Conservation (phyloP, 2,329 filamentous ascomycete genomes). For the Hysterium pulicare region DNA sequence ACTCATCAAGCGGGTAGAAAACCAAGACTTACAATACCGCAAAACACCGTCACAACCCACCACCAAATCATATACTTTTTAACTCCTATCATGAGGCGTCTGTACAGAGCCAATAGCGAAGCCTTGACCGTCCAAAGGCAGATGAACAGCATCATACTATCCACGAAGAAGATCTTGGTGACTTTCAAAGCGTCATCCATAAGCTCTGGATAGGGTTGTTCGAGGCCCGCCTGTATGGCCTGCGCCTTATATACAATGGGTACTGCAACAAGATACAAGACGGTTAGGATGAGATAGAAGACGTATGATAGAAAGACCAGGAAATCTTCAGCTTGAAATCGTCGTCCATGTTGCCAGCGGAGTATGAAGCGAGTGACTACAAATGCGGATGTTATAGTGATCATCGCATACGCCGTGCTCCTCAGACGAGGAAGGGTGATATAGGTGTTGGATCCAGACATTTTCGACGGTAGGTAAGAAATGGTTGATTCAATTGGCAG, state of each 20-base stretch:
- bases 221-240: conserved; percentile 18
- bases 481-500: too few species aligned
- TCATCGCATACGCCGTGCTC: too few species aligned
- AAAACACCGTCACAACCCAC: too few species aligned
- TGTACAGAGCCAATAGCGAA: conserved; percentile 40
- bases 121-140: conserved; percentile 42
- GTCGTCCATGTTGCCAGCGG: too few species aligned
- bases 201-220: conserved; percentile 25
- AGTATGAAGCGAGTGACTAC: too few species aligned
- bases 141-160: conserved; percentile 38
- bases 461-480: too few species aligned
- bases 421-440: too few species aligned
- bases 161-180: conserved; percentile 39
- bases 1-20: too few species aligned
- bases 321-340: too few species aligned
- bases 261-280: conserved; percentile 35
- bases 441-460: too few species aligned
- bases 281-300: conserved; percentile 23
- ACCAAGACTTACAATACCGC: too few species aligned
- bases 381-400: too few species aligned
- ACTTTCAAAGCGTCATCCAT: conserved; percentile 27
- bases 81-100: conserved; percentile 33
- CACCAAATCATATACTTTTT: conserved; percentile 37
- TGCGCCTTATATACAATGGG: conserved; percentile 33
- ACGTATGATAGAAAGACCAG: conserved; percentile 24